Evolutionary conservation across 2,329 filamentous ascomycete genomes (phyloP), one percentile per base, ranked within the genome.

Genomic region (Dothideomycetes sp.): DNA sequence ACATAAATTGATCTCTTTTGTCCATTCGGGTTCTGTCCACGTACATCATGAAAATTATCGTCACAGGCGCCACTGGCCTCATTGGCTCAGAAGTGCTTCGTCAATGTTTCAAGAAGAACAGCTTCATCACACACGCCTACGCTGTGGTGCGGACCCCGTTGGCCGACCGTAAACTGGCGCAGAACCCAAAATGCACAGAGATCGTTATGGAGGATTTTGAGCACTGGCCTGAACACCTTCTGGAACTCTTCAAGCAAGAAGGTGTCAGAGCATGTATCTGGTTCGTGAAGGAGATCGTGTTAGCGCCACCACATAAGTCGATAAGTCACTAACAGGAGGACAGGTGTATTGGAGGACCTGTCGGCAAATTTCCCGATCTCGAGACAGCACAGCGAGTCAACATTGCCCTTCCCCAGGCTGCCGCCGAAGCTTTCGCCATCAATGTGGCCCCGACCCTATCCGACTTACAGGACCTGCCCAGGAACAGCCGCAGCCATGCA

Each of bases 21-120:
- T n/a, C n/a, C n/a, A n/a, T n/a, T n/a, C n/a, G n/a, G n/a, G n/a
- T n/a, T 27, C 22, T 7, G 22, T 12, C 7, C 22, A 31, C 8
- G 17, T 4, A 9, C 19, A 34, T 19, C 19, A 77, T 79, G 74
- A 77, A 78, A 52, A 60, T 79, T 49, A 68, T 80, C 43, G 59
- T 80, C 27, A 66, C 70, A 5, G 75, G 75, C 35, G 62, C 62
- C 16, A 79, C 73, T n/a, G 75, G 76, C 46, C 67, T 68, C 49
- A 65, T 77, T 41, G 76, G 75, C 40, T 51, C 58, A 19, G 69
- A 71, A 49, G 63, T 77, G 19, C 63, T 79, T 38, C 53, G 59
- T 7, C 65, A 70, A 47, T 71, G 68, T 50, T 63, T 79, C 39
- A 51, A 52, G 9, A 46, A 45, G 3, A 61, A 70, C 50, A 57